Conservation (phyloP, 768 basidiomycete species). For the Phaffia tasmanica region DNA sequence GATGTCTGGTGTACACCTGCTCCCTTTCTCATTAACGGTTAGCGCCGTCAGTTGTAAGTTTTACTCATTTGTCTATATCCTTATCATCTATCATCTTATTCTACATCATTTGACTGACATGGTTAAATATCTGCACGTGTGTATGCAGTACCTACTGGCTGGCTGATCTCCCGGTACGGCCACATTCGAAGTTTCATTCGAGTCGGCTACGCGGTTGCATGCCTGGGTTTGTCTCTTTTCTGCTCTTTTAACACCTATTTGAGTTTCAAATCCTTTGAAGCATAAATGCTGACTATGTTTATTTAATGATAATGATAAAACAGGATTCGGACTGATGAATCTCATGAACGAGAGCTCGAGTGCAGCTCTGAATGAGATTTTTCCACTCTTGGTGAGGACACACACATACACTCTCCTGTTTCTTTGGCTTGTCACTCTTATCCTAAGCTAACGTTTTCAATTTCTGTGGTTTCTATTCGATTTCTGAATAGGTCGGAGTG, state of each 20-base stretch:
- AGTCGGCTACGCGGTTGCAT: constrained; percentile 10
- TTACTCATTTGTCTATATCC: background rate
- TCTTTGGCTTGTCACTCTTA: too few species aligned
- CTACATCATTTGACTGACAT: too few species aligned
- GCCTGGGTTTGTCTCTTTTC: constrained; percentile 9
- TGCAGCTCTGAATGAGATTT: constrained; percentile 7
- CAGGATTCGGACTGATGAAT: constrained; percentile 12
- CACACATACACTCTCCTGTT: too few species aligned
- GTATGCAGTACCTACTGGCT: constrained; percentile 9
- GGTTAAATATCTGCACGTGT: background rate
- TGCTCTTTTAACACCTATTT: background rate
- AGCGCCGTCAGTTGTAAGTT: constrained; percentile 5
- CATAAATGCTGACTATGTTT: too few species aligned
- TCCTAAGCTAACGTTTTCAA: too few species aligned
- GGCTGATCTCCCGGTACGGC: constrained; percentile 10
- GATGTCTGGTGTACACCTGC: constrained; percentile 25
- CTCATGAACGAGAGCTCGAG: constrained; percentile 12
- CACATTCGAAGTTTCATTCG: constrained; percentile 5
- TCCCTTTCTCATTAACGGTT: constrained; percentile 22
- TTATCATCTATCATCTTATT: too few species aligned
- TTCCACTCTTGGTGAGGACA: background rate
- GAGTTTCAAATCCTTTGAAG: too few species aligned
- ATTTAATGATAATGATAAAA: background rate
- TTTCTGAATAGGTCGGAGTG: background rate
- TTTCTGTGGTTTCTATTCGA: too few species aligned